Conservation (phyloP, 164 flowering plant species). For the Magnolia changhungtana region DNA sequence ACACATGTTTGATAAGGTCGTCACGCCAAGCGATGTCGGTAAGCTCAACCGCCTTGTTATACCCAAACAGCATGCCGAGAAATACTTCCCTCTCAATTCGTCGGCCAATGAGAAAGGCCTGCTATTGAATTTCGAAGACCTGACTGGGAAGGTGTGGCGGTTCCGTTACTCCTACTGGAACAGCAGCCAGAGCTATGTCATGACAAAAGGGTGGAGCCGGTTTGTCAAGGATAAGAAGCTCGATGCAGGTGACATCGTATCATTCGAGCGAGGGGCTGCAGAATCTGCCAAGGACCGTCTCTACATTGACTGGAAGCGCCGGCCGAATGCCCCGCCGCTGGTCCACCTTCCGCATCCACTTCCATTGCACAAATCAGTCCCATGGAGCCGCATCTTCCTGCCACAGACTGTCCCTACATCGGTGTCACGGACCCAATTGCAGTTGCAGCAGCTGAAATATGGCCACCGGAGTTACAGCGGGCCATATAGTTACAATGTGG, state of each 20-base stretch:
- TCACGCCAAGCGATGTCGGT: constrained; percentile 95
- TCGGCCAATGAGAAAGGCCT: constrained; percentile 73
- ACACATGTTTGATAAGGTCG: constrained; percentile 95
- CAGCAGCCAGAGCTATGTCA: constrained; percentile 97
- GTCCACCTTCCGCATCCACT: constrained; percentile 9
- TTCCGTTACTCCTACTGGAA: constrained; percentile 97
- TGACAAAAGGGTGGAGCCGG: constrained; percentile 98
- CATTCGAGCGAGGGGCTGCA: constrained; percentile 70
- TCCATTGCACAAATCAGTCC: constrained; percentile 23
- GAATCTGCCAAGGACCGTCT: constrained; percentile 47
- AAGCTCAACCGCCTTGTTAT: constrained; percentile 89
- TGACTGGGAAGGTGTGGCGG: constrained; percentile 77
- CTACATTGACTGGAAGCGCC: constrained; percentile 80
- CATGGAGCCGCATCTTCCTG: constrained; percentile 35
- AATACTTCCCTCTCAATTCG: constrained; percentile 78
- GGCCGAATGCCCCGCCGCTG: constrained; percentile 30
- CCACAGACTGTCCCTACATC: constrained; percentile 6
- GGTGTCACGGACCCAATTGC: constrained; percentile 8
- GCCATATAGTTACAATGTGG: constrained; percentile 20
- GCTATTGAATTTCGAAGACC: constrained; percentile 73
- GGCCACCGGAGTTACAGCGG: constrained; percentile 7
- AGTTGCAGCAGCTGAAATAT: constrained; percentile 17
- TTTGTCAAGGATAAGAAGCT: constrained; percentile 95
- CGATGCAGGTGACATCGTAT: constrained; percentile 83
- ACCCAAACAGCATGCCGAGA: constrained; percentile 97